Evolutionary conservation across 2,329 filamentous ascomycete genomes (phyloP).

Genomic region (Saccharata proteae): DNA sequence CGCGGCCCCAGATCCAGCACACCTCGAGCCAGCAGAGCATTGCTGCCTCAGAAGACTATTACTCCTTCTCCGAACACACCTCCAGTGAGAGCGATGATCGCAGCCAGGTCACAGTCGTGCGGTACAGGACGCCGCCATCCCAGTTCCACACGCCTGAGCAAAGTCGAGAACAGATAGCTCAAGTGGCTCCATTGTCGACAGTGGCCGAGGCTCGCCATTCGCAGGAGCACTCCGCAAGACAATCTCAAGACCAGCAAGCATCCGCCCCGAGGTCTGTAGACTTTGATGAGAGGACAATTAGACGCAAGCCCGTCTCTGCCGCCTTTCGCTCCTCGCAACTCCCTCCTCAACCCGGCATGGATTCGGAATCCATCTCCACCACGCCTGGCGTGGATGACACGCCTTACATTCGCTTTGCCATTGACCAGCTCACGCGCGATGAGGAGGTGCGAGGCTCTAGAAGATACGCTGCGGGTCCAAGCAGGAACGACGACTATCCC

Average conservation of each 20-base stretch:
- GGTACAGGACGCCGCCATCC: conserved; percentile 24
- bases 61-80: conserved; percentile 28
- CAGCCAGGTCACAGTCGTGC: conserved; percentile 14
- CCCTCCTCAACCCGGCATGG: conserved; percentile 10
- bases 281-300: conserved; percentile 15
- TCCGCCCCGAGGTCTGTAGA: conserved; percentile 17
- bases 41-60: conserved; percentile 39
- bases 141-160: conserved; percentile 20
- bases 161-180: conserved; percentile 24
- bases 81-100: conserved; percentile 25
- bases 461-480: conserved; percentile 28
- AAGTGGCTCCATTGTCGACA: conserved; percentile 3
- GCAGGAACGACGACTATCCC: conserved; percentile 32
- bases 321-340: conserved; percentile 1
- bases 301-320: conserved; percentile 3
- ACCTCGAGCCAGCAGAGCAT: conserved; percentile 33
- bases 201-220: conserved; percentile 5
- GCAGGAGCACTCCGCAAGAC: conserved; percentile 9
- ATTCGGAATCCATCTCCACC: conserved; percentile 21
- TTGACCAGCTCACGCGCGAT: conserved; percentile 72
- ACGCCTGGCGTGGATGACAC: conserved; percentile 67
- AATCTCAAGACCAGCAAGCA: conserved; percentile 16
- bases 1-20: conserved; percentile 27
- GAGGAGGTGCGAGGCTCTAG: conserved; percentile 48
- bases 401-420: conserved; percentile 79